Evolutionary conservation across 2,329 filamentous ascomycete genomes (phyloP), one percentile per base, ranked within the genome.

Genomic region (Penicillium sp.): DNA sequence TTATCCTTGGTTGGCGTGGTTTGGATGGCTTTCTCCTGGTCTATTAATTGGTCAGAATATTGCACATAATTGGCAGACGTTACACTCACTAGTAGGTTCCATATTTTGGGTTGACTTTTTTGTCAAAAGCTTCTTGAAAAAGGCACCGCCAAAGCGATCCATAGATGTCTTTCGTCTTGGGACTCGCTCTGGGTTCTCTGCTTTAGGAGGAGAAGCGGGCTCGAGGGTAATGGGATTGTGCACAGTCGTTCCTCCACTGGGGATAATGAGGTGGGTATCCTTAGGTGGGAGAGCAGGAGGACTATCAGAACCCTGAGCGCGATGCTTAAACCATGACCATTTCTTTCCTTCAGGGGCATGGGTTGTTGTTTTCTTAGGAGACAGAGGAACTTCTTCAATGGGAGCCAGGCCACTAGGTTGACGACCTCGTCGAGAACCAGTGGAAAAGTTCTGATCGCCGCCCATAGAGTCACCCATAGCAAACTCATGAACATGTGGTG

Each of bases 71-170:
- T 50, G 7, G 11, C 29, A 21, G 19, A 51, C n/a, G 23, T 5
- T 21, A 31, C 40, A 70, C 76, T 70, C 67, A 81, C 79, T 72
- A 55, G 73, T 60, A 38, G 70, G 66, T 59, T 61, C 58, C 2
- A 55, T 54, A 46, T 57, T 59, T 56, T 75, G 77, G 44, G 72
- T 76, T 36, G 76, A 71, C 50, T 75, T 71, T 61, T 80, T 82
- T 64, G 79, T 81, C 43, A 81, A 76, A 50, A 86, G 79, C 51
- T 82, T 77, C 58, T 79, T 82, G 43, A 83, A 74, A 57, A 85
- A 78, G 8, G 33, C 51, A 7, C 80, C 78, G 31, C 71, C 74
- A 54, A 80, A 81, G 5, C 57, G 60, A 50, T 68, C 68, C 39
- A 60, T 67, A 11, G 53, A 65, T 1, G 66, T 53, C 45, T 65